A percentile compares a stretch with the other conserved stretches of the same genome.
phyloP scores from a whole-genome alignment of 2,329 filamentous ascomycete species.

The Hypoxylon sp. region DNA sequence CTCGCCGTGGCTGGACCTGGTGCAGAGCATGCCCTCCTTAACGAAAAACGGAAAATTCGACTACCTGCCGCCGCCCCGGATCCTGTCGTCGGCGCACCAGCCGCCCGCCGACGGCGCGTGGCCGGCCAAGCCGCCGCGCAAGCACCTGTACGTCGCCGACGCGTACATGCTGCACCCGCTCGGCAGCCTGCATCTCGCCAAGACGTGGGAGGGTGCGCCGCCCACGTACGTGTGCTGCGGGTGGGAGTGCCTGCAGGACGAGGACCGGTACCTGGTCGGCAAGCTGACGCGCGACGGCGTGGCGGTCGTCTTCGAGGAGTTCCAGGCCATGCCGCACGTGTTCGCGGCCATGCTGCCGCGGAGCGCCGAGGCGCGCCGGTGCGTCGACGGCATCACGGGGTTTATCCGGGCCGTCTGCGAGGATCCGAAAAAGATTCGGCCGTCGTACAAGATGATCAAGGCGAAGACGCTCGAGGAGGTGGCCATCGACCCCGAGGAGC shows the following conservation, averaged over 20 bases:
- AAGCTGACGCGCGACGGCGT: conserved; percentile 69
- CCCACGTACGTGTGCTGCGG: conserved; percentile 77
- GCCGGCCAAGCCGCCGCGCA: conserved; percentile 67
- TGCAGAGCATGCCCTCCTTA: conserved; percentile 70
- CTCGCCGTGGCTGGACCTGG: conserved; percentile 79
- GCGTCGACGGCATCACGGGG: conserved; percentile 65
- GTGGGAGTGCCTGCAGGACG: conserved; percentile 78
- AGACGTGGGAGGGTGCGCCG: conserved; percentile 70
- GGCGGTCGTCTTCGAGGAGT: conserved; percentile 75
- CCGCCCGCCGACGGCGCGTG: conserved; percentile 64
- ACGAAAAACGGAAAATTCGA: conserved; percentile 67
- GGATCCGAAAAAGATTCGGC: conserved; percentile 50
- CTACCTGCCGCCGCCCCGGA: conserved; percentile 67
- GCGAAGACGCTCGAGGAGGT: conserved; percentile 65
- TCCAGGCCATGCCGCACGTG: conserved; percentile 83
- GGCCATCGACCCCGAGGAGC: conserved; percentile 55
- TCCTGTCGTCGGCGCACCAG: conserved; percentile 45
- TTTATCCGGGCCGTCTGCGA: conserved; percentile 64
- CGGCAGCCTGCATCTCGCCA: conserved; percentile 69
- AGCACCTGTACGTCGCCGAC: conserved; percentile 67
- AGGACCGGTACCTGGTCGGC: conserved; percentile 70
- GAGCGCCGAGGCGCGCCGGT: conserved; percentile 60
- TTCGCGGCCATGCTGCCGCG: conserved; percentile 70
- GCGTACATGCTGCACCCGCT: conserved; percentile 72
- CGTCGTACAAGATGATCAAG: conserved; percentile 60